Base-by-base conservation (phyloP, 306 rosid species). In the Cicer pinnatifidum region DNA sequence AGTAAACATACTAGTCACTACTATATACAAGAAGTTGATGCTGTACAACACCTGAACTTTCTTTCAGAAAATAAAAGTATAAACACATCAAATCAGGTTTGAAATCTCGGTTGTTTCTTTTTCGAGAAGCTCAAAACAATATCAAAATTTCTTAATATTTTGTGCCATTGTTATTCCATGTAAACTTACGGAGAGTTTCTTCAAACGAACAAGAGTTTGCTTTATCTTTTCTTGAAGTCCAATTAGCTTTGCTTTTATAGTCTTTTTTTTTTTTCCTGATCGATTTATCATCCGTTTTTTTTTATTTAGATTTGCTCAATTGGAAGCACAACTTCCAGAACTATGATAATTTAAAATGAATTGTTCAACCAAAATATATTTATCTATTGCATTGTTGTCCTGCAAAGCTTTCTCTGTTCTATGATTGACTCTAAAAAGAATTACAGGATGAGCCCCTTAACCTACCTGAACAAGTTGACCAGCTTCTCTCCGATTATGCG, bases 371-470 rank as follows among this genome's bases (percentile, higher is more conserved):
- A 37, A 35, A 73, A 37, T 28, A 77, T 15, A 28, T 80, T 60
- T 76, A 50, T 15, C 67, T 40, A 54, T 64, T 81, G 13, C 71
- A 39, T 69, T 69, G 45, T 67, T 53, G 53, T 28, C 50, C n/a
- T 10, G 54, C 52, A 39, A 61, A 77, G 50, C 33, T 72, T 2
- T n/a, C 28, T 44, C 6, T 58, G 64, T 51, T 43, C 57, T 73
- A 15, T 8, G 61, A 69, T 69, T 88, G 81, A 88, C 73, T 45
- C 51, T 15, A 57, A 62, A 67, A 47, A 33, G 10, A 69, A 57
- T 80, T 86, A 75, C 92, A 93, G 98, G 98, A 91, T 71, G 98
- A 93, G 78, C 77, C 86, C 81, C 83, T 91, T 43, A 80, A 67
- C 71, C 77, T 91, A 28, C 94, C 97, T 58, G 87, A 80, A 77